Evolutionary conservation across 1,284 basidiomycete species (phyloP).

Genomic region (Microbotryomycetes sp.): DNA sequence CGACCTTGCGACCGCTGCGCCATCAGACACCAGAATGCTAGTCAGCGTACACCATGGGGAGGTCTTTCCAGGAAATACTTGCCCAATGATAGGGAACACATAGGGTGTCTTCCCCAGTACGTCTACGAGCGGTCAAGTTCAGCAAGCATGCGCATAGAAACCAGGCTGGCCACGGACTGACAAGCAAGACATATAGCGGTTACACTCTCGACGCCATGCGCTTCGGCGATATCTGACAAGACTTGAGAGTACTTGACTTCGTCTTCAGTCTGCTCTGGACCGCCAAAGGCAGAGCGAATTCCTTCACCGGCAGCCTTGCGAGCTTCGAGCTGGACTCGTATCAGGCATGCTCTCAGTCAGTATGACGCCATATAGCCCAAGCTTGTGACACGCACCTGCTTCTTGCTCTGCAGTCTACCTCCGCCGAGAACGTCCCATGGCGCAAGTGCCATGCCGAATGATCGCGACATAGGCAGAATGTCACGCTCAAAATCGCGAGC

Average conservation of each 20-base stretch:
- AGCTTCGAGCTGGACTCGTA: constrained; percentile 36
- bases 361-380: no score
- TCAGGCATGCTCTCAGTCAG: background rate
- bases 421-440: constrained; percentile 51
- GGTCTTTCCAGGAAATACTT: background rate
- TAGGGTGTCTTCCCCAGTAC: background rate
- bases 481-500: constrained; percentile 52
- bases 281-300: constrained; percentile 35
- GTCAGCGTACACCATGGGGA: no score
- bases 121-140: background rate
- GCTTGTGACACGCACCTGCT: background rate
- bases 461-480: constrained; percentile 53
- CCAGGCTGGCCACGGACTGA: background rate
- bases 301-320: constrained; percentile 46
- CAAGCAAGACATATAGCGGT: background rate
- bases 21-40: no score
- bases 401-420: constrained; percentile 44
- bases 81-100: background rate
- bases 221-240: background rate
- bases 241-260: background rate
- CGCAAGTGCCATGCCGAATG: constrained; percentile 45
- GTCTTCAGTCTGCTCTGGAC: constrained; percentile 41
- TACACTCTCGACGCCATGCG: background rate
- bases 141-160: background rate
- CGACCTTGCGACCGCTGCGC: background rate